A percentile compares a stretch with the other conserved stretches of the same genome.
These are phyloP conservation scores for Xylariaceae sp. DNA, from an alignment of 2,329 filamentous ascomycete species.

Conservation along the genomic window DNA sequence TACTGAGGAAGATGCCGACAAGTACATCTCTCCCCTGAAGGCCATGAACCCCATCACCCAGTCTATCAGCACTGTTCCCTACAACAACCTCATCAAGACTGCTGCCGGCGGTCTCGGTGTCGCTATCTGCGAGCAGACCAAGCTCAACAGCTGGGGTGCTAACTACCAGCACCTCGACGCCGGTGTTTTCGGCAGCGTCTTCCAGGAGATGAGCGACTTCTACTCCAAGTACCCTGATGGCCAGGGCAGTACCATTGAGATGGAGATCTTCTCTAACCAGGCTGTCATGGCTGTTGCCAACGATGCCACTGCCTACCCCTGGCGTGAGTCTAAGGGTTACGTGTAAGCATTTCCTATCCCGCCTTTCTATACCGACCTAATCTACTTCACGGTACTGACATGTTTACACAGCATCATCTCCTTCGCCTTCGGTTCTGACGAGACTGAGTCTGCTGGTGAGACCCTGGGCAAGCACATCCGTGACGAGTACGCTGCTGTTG, in stretches of 20 bases:
- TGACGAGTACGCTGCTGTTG: background rate
- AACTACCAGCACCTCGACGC: conserved; percentile 4
- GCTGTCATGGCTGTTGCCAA: conserved; percentile 8
- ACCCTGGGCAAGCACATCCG: background rate
- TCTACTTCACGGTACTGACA: background rate
- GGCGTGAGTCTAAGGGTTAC: conserved; percentile 13
- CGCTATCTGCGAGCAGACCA: background rate
- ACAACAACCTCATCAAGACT: background rate
- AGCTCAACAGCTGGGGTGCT: background rate
- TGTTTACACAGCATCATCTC: background rate
- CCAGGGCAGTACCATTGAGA: background rate
- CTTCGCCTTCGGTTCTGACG: background rate
- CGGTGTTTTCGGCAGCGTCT: background rate
- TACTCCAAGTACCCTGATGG: conserved; percentile 4
- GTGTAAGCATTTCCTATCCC: conserved; percentile 4
- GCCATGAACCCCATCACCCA: background rate
- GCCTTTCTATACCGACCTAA: background rate
- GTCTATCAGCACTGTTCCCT: background rate
- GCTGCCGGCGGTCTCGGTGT: background rate
- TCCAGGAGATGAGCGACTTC: conserved; percentile 6
- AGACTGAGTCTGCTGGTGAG: background rate
- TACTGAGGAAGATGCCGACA: background rate
- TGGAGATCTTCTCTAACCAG: conserved; percentile 14
- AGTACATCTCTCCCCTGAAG: background rate
- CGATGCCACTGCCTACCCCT: conserved; percentile 23